A percentile compares a stretch with the other conserved stretches of the same genome.
These are phyloP conservation scores for Colletotrichum tamarilloi DNA, from an alignment of 2,329 filamentous ascomycete genomes.

Conservation along the genomic window DNA sequence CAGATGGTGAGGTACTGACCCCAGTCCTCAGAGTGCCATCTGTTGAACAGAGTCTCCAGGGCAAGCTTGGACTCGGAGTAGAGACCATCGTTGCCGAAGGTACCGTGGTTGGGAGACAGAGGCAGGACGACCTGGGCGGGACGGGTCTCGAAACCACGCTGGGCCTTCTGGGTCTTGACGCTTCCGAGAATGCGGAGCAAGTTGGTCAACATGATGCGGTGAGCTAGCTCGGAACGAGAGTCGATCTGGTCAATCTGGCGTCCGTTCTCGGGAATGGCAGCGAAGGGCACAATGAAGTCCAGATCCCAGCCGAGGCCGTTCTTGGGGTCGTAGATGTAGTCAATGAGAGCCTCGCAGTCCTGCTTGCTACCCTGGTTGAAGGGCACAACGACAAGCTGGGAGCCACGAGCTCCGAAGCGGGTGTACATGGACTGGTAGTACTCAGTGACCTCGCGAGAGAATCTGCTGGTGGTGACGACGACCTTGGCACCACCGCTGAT, in stretches of 20 bases:
- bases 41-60: constrained; percentile 96
- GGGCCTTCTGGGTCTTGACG: constrained; percentile 91
- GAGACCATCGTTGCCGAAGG: constrained; percentile 96
- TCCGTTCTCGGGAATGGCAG: constrained; percentile 96
- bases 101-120: constrained; percentile 97
- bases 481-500: constrained; percentile 98
- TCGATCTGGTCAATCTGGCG: constrained; percentile 95
- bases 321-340: constrained; percentile 98
- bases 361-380: constrained; percentile 99
- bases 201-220: constrained; percentile 99
- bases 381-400: constrained; percentile 96
- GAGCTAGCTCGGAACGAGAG: constrained; percentile 96
- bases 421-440: constrained; percentile 99
- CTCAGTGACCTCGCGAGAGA: constrained; percentile 96
- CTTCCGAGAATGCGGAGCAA: constrained; percentile 88
- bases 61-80: constrained; percentile 99
- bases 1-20: constrained; percentile 97
- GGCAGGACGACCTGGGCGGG: constrained; percentile 97
- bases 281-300: constrained; percentile 95
- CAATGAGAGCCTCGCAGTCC: constrained; percentile 91
- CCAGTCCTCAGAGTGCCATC: constrained; percentile 98
- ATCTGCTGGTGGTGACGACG: constrained; percentile 94
- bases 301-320: constrained; percentile 98
- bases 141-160: constrained; percentile 90
- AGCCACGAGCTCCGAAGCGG: constrained; percentile 91